phyloP scores from a whole-genome alignment of 495 filamentous ascomycete species.

The Penicillium coffeae region DNA sequence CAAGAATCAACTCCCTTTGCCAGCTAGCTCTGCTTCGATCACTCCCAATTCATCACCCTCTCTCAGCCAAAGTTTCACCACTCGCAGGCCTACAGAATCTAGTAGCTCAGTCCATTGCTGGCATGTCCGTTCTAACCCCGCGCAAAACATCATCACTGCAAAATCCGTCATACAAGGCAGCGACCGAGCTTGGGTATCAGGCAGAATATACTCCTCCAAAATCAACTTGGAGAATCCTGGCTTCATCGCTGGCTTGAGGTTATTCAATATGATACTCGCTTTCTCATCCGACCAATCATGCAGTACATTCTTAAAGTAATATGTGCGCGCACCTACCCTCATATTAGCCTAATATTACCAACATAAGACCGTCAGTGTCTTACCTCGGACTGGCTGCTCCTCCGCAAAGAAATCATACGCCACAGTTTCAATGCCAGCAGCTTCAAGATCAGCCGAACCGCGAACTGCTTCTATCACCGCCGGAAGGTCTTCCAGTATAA shows the following conservation, averaged over 20 bases:
- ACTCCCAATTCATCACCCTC: conserved; percentile 36
- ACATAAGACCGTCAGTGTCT: not conserved
- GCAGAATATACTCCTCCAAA: conserved; percentile 34
- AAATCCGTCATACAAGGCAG: conserved; percentile 28
- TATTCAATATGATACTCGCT: conserved; percentile 31
- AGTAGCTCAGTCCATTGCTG: conserved; percentile 39
- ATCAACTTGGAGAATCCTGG: conserved; percentile 40
- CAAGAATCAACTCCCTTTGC: not conserved
- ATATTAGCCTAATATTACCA: not conserved
- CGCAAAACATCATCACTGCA: conserved; percentile 36
- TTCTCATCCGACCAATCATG: conserved; percentile 48
- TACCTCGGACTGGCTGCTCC: conserved; percentile 41
- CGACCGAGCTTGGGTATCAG: conserved; percentile 15
- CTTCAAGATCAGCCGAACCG: conserved; percentile 15
- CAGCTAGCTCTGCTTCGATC: conserved; percentile 34
- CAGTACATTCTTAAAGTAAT: conserved; percentile 46
- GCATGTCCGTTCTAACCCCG: conserved; percentile 38
- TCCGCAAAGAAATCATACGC: conserved; percentile 38
- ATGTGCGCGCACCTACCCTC: conserved; percentile 27
- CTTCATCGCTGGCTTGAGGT: conserved; percentile 35
- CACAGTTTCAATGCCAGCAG: conserved; percentile 22
- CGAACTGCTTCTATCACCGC: conserved; percentile 32
- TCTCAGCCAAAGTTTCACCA: conserved; percentile 26
- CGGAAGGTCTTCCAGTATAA: conserved; percentile 38
- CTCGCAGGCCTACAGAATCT: conserved; percentile 27